Conservation (phyloP, 2,329 filamentous ascomycete species). For the Amauroascus verrucosus region DNA sequence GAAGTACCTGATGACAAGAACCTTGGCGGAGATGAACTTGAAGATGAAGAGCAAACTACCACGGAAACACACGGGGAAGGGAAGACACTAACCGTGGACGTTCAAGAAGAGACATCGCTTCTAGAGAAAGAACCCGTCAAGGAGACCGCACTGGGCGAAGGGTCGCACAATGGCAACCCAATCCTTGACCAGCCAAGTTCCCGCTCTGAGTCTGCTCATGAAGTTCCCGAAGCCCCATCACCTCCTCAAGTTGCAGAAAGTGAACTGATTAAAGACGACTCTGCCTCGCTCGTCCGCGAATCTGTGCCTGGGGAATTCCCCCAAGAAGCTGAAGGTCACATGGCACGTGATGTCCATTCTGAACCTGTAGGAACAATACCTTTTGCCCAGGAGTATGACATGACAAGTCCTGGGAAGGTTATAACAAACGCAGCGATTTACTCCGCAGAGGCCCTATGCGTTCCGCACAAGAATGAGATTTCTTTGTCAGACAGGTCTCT, state of each 20-base stretch:
- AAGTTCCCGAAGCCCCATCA: too few species aligned
- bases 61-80: too few species aligned
- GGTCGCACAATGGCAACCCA: too few species aligned
- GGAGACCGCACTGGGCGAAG: neutral
- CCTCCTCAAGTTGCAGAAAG: too few species aligned
- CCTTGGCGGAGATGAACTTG: too few species aligned
- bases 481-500: neutral
- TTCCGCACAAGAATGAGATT: neutral
- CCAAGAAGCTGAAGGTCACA: neutral
- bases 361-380: neutral
- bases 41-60: too few species aligned
- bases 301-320: neutral
- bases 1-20: neutral
- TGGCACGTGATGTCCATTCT: too few species aligned
- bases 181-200: too few species aligned
- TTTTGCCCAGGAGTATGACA: neutral
- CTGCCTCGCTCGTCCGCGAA: neutral
- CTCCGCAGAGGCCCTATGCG: neutral
- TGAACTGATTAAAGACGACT: neutral
- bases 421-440: neutral
- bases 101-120: neutral
- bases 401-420: neutral
- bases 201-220: too few species aligned
- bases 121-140: neutral
- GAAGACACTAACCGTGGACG: neutral